Evolutionary conservation across 805 yeast genomes (phyloP), one percentile per base, ranked within the genome.

Genomic region (Wickerhamomyces xylosicus): DNA sequence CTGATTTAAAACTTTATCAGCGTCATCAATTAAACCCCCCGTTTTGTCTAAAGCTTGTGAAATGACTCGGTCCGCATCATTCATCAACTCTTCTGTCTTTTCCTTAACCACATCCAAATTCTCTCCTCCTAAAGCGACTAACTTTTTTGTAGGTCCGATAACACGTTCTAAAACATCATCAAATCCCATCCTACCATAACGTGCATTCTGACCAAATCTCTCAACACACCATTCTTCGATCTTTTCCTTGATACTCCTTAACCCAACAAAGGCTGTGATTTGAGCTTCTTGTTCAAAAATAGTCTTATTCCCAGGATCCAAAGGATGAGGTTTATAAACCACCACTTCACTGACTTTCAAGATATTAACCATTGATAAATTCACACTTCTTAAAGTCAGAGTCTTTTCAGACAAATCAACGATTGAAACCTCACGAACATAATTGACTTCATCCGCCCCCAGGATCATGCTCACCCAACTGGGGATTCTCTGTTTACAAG

Each of bases 151-250:
- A 21, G 25, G 25, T 7, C 25, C 6, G 6, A 21, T 6, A 21
- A 21, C 25, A 21, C n/a, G n/a, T 41, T 72, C 57, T 40, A 90
- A 65, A 3, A 92, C 97, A 3, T 74, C 58, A 45, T 92, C 97
- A 49, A 90, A 89, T 0, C 96, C 98, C 22, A 61, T 48, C 48
- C 78, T 81, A 22, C 98, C 98, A 49, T 74, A 74, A 39, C 61
- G 62, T 14, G 97, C 96, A 58, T 90, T 90, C 56, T 85, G 92
- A 34, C 79, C 76, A 59, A 90, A 92, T 56, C 97, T 67, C 53
- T 84, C 85, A 5, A 85, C 81, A 0, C 89, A 75, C 95, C 96
- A 90, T 37, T 86, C 94, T 59, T 90, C 98, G 44, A 90, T 67
- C 58, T 83, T 79, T 54, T 77, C 83, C 57, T 95, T 82, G 5